Evolutionary conservation across 2,329 filamentous ascomycete genomes (phyloP), one percentile per base, ranked within the genome.

Genomic region (Pseudocercospora fijiensis): DNA sequence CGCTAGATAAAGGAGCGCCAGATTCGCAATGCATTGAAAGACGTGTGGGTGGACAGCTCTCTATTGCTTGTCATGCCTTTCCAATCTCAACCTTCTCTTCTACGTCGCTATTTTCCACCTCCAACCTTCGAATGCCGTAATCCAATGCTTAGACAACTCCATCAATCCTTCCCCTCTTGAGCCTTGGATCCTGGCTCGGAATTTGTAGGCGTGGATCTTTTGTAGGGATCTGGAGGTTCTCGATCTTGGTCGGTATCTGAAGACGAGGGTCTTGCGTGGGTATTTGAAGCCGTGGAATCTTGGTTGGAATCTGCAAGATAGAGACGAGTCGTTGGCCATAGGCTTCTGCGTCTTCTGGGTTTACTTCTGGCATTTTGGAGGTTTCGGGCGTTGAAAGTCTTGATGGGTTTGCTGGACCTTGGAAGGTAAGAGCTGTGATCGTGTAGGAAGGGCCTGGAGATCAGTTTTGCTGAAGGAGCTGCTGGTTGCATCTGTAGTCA

Each of bases 231-330:
- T 49, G 45, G 13, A 49, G 45, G 9, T 49, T 49, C 45, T 49
- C 45, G 18, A 49, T 49, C 45, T 49, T 49, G 55, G 55, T 57
- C 7, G 55, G 55, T 30, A 57, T 57, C 20, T 57, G 55, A 9
- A 57, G 55, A 43, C 55, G 55, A 41, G 55, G 55, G 11, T 57
- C 55, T 57, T 57, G 1, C 9, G 55, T 37, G 6, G 55, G 55
- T 16, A 57, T 57, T 30, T 57, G 55, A 13, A 57, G 55, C 13
- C 30, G 27, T 11, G 27, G 27, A 11, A 57, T 57, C 30, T 57
- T 57, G 55, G 55, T 57, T 57, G 55, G 55, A 30, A 57, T 57
- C 16, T 57, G 55, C 27, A 57, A 41, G 30, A 57, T 57, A 5
- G 18, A 13, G 16, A 57, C 55, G 22, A 57, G 30, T 33, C 55